Evolutionary conservation across 2,329 filamentous ascomycete genomes (phyloP).

Genomic region (Fusarium sp.): DNA sequence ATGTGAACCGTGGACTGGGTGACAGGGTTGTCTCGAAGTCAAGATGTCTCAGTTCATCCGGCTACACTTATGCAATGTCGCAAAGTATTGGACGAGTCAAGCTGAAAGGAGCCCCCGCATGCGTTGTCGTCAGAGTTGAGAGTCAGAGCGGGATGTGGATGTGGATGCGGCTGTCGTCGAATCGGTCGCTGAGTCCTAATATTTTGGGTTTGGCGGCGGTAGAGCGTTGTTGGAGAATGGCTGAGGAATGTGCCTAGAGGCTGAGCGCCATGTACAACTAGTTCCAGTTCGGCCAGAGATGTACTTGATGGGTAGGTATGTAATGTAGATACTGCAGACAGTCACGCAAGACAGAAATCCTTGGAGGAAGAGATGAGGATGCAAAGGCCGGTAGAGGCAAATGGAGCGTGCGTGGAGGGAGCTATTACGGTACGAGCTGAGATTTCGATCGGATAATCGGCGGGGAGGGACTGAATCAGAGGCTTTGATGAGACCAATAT

Average conservation of each 20-base stretch:
- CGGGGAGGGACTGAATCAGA: constrained; percentile 19
- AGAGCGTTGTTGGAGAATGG: constrained; percentile 19
- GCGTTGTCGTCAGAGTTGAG: constrained; percentile 23
- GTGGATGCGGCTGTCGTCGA: constrained; percentile 11
- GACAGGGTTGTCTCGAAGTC: constrained; percentile 32
- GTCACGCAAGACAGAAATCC: constrained; percentile 27
- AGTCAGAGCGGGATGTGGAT: constrained; percentile 20
- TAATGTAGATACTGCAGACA: constrained; percentile 27
- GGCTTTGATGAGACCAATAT: constrained; percentile 28
- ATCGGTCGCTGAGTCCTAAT: not conserved
- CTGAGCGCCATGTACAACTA: constrained; percentile 9
- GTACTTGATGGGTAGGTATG: constrained; percentile 1
- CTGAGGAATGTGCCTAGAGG: constrained; percentile 6
- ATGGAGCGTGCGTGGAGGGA: not conserved
- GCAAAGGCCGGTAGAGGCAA: constrained; percentile 7
- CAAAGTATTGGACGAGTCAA: constrained; percentile 29
- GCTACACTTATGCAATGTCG: constrained; percentile 31
- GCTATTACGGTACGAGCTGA: constrained; percentile 29
- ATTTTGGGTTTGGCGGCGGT: constrained; percentile 24
- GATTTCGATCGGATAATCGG: constrained; percentile 25
- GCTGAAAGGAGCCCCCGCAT: constrained; percentile 27
- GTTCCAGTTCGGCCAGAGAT: constrained; percentile 3
- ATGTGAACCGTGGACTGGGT: constrained; percentile 15
- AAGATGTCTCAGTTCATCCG: constrained; percentile 36
- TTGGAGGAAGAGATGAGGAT: not conserved